Evolutionary conservation across 2,329 filamentous ascomycete genomes (phyloP).

Genomic region (Colletotrichum theobromicola): DNA sequence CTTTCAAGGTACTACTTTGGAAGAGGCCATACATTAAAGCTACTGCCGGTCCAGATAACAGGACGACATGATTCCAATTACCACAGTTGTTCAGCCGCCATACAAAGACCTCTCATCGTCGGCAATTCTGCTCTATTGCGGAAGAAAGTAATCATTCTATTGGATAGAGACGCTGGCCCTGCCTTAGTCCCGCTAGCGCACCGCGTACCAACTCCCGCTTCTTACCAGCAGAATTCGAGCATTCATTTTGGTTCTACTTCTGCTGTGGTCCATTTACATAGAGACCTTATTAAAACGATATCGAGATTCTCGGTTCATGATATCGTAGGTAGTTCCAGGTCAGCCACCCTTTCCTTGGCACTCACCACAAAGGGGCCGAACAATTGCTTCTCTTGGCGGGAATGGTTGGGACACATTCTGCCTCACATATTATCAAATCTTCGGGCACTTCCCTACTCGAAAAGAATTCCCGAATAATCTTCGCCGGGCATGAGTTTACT

Average conservation of each 20-base stretch:
- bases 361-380: neutral
- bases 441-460: neutral
- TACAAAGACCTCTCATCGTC: neutral
- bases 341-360: too few species aligned
- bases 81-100: neutral
- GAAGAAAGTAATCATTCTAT: neutral
- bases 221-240: too few species aligned
- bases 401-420: neutral
- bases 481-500: slow-evolving; percentile 25
- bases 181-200: neutral
- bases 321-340: too few species aligned
- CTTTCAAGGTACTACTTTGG: neutral
- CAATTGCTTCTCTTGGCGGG: neutral
- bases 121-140: neutral
- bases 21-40: neutral
- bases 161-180: neutral
- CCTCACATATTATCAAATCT: neutral
- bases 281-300: too few species aligned
- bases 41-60: too few species aligned
- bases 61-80: neutral
- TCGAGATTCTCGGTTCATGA: too few species aligned
- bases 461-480: neutral
- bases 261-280: too few species aligned
- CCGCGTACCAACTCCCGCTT: neutral
- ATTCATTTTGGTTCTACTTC: too few species aligned